Percentiles rank a stretch among this genome's conserved stretches.
Conservation (phyloP, 2,329 filamentous ascomycete genomes). For the Nemania sp. region DNA sequence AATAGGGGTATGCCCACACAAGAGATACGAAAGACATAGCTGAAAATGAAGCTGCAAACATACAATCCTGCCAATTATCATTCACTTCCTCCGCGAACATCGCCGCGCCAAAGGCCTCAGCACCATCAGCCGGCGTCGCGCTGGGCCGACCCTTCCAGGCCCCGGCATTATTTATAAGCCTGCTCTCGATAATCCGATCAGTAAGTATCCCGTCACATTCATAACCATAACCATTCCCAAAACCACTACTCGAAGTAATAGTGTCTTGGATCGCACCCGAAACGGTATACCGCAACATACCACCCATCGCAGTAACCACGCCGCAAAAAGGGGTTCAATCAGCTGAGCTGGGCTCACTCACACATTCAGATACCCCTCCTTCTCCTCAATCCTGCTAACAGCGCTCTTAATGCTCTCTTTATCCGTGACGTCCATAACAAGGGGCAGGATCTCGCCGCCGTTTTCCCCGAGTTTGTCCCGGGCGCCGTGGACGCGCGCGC, state of each 20-base stretch:
- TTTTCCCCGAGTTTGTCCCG: constrained; percentile 40
- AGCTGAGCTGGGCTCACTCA: too few relatives aligned
- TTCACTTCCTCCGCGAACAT: constrained; percentile 33
- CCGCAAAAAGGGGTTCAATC: too few relatives aligned
- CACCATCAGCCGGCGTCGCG: constrained; percentile 29
- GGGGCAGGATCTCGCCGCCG: constrained; percentile 51
- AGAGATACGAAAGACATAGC: neutral
- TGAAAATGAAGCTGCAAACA: neutral
- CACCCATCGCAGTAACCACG: too few relatives aligned
- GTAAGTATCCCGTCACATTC: neutral
- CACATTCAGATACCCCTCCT: constrained; percentile 56
- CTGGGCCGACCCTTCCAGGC: constrained; percentile 39
- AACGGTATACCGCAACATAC: too few relatives aligned
- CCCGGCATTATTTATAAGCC: constrained; percentile 57
- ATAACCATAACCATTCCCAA: neutral
- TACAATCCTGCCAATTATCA: constrained; percentile 33
- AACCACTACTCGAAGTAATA: too few relatives aligned
- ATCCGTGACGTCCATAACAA: constrained; percentile 50
- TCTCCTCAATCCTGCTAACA: constrained; percentile 54
- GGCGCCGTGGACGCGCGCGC: constrained; percentile 49
- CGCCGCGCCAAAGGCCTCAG: constrained; percentile 32
- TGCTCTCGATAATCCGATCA: neutral
- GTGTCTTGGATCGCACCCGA: too few relatives aligned
- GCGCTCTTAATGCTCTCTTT: constrained; percentile 53
- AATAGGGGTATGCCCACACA: neutral